Base-by-base conservation (phyloP, 2,329 filamentous ascomycete species). In the Penicillium sp. region DNA sequence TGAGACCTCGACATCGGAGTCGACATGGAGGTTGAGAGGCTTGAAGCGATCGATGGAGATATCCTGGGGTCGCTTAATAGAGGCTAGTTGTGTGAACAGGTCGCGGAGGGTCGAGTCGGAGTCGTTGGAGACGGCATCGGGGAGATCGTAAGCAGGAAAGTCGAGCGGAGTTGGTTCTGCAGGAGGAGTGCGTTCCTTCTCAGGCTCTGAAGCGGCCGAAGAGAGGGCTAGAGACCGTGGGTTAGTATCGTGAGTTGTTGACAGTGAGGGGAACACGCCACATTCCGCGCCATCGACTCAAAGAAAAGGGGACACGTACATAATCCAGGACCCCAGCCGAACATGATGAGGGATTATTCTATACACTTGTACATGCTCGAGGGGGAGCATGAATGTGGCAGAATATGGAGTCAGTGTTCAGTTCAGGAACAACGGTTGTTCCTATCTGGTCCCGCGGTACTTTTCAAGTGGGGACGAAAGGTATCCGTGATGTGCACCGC, bases 91-190 rank as follows among this genome's bases (percentile, higher is more conserved):
- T 46, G 69, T 61, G 42, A 78, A 67, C 12, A 76, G 66, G n/a
- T 62, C 59, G 38, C 62, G 56, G 60, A 74, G 57, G 53, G 67
- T 65, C 8, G 63, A 60, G 38, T 67, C 58, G 9, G 63, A 63
- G 60, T 72, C 72, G 51, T 68, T 47, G 7, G 59, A 51, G 31
- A 60, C 42, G n/a, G 60, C 63, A 56, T 58, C 63, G 54, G 71
- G 68, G 29, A 74, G 71, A 25, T 64, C 57, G 53, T 77, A 74
- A 46, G 62, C 61, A 28, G 79, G 79, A 56, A 82, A 81, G 46
- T 77, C 77, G 41, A 81, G 68, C 18, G 74, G 72, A 24, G 73
- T 77, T 29, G 79, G 73, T 50, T 64, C 65, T 29, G 75, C 63
- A 40, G 79, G 79, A 33, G 78, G 76, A 38, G 66, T 59, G 52